These are phyloP conservation scores for Talaromyces adpressus DNA, from an alignment of 495 filamentous ascomycete genomes.

Conservation along the genomic window DNA sequence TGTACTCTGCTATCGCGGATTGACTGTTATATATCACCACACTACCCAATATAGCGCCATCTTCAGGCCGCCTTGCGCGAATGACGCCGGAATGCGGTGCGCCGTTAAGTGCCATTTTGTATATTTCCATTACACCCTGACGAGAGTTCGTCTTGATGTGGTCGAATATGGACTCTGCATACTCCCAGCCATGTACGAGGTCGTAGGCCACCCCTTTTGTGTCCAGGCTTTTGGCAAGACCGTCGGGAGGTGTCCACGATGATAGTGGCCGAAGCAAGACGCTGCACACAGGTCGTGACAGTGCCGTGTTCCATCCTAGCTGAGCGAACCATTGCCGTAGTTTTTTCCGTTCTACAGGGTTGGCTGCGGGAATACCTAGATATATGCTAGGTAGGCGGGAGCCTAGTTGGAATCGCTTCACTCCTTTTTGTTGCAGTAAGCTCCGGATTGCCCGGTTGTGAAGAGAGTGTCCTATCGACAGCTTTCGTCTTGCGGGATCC, in stretches of 20 bases:
- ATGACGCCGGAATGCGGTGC: slow-evolving; percentile 72
- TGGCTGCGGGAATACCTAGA: slow-evolving; percentile 64
- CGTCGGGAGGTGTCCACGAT: slow-evolving; percentile 70
- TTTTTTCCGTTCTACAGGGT: slow-evolving; percentile 52
- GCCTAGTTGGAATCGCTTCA: slow-evolving; percentile 73
- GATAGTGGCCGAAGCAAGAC: slow-evolving; percentile 58
- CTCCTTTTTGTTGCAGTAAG: slow-evolving; percentile 57
- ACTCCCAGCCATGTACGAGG: slow-evolving; percentile 72
- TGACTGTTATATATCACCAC: slow-evolving; percentile 72
- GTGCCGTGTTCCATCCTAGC: slow-evolving; percentile 59
- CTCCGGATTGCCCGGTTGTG: slow-evolving; percentile 73
- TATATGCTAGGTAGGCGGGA: slow-evolving; percentile 72
- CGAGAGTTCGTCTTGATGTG: slow-evolving; percentile 68
- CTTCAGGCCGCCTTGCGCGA: slow-evolving; percentile 63
- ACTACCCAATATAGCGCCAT: slow-evolving; percentile 67
- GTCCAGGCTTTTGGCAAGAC: slow-evolving; percentile 62
- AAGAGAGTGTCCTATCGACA: slow-evolving; percentile 79
- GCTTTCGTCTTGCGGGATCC: slow-evolving; percentile 71
- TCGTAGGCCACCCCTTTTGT: slow-evolving; percentile 55
- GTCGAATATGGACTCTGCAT: slow-evolving; percentile 64
- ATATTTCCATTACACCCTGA: slow-evolving; percentile 80
- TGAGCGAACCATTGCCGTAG: slow-evolving; percentile 60
- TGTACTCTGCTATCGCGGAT: slow-evolving; percentile 58
- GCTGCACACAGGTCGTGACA: slow-evolving; percentile 57
- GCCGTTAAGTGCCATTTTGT: slow-evolving; percentile 68